Evolutionary conservation across 129 eudicot genomes (phyloP).

Genomic region (Flaveria sonorensis): DNA sequence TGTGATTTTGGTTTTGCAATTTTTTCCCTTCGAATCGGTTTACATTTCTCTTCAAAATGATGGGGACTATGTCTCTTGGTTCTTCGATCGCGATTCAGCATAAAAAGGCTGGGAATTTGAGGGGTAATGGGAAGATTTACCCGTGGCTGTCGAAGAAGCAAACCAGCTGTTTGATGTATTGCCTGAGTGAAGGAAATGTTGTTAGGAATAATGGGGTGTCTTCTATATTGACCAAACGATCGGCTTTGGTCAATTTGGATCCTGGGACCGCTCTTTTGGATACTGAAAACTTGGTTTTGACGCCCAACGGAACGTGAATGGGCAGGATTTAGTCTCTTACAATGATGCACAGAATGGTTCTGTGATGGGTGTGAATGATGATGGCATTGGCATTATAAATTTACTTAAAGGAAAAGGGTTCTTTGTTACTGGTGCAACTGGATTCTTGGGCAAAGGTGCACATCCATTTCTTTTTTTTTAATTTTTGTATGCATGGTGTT

Average conservation of each 20-base stretch:
- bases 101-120: conserved; percentile 19
- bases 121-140: conserved; percentile 6
- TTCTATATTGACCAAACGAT: conserved; percentile 45
- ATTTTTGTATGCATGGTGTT: conserved; percentile 10
- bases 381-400: conserved; percentile 81
- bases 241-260: conserved; percentile 44
- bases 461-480: not conserved
- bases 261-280: conserved; percentile 50
- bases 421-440: conserved; percentile 91
- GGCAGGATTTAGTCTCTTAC: conserved; percentile 51
- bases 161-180: conserved; percentile 38
- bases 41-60: conserved; percentile 49
- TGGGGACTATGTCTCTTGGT: conserved; percentile 78
- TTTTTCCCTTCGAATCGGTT: conserved; percentile 33
- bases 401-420: conserved; percentile 73
- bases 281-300: conserved; percentile 48
- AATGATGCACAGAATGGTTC: conserved; percentile 37
- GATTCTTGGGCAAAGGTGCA: conserved; percentile 90
- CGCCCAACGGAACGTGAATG: conserved; percentile 48
- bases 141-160: conserved; percentile 39
- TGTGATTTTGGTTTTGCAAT: conserved; percentile 37
- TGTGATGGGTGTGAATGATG: conserved; percentile 51
- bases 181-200: conserved; percentile 66
- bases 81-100: conserved; percentile 42
- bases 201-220: conserved; percentile 46